phyloP scores from a whole-genome alignment of 2,329 filamentous ascomycete genomes.

The Colletotrichum destructivum region DNA sequence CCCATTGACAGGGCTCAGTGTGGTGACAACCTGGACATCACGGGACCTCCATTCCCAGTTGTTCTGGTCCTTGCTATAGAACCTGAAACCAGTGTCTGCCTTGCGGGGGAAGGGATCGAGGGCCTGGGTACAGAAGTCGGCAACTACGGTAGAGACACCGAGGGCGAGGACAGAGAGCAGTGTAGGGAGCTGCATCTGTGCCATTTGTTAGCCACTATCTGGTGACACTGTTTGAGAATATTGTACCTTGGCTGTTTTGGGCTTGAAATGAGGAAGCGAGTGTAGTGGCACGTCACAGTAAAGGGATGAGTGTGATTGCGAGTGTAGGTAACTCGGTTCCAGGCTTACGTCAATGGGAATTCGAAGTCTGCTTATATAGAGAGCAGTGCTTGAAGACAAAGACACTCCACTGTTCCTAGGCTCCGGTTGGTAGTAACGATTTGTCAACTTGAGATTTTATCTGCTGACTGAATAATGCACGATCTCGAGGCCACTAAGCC shows the following conservation, averaged over 20 bases:
- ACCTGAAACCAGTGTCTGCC: constrained; percentile 14
- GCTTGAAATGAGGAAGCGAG: not conserved
- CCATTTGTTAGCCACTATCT: not conserved
- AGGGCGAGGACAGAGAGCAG: constrained; percentile 6
- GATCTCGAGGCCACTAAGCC: no score
- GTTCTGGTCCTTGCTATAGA: not conserved
- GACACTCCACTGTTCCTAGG: no score
- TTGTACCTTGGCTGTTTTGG: not conserved
- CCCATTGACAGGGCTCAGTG: not conserved
- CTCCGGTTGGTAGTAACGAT: no score
- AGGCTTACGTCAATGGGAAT: no score
- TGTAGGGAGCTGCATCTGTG: constrained; percentile 19
- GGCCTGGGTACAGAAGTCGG: constrained; percentile 22
- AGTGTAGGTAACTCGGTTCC: constrained; percentile 16
- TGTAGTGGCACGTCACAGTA: not conserved
- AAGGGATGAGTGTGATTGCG: not conserved
- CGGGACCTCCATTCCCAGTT: constrained; percentile 23
- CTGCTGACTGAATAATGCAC: no score
- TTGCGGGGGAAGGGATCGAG: not conserved
- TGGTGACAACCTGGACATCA: constrained; percentile 15
- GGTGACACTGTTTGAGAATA: no score
- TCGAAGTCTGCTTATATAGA: no score
- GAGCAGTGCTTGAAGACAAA: no score
- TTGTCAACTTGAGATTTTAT: no score
- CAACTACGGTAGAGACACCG: constrained; percentile 2